phyloP scores from a whole-genome alignment of 805 yeast genomes.

The Wickerhamiella parazyma region DNA sequence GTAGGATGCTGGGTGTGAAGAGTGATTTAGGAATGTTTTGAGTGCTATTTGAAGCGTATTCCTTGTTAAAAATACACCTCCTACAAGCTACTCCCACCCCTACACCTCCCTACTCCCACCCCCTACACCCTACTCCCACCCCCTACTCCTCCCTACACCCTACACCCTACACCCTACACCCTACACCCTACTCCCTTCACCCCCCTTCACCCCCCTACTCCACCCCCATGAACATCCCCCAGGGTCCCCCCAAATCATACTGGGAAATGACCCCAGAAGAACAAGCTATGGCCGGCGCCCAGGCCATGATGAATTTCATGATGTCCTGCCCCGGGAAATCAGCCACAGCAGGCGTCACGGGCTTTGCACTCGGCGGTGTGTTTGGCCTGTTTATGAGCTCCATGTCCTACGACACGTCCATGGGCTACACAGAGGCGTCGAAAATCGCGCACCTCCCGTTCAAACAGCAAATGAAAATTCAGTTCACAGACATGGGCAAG shows the following conservation, averaged over 20 bases:
- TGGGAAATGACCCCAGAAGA: slow-evolving; percentile 78
- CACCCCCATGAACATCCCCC: slow-evolving; percentile 6
- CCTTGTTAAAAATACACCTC: no score
- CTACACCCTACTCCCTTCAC: no score
- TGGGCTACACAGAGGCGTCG: slow-evolving; percentile 35
- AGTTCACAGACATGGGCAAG: slow-evolving; percentile 82
- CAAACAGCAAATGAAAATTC: slow-evolving; percentile 82
- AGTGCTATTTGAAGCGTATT: no score
- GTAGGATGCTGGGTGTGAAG: no score
- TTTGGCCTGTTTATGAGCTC: slow-evolving; percentile 80
- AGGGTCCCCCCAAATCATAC: slow-evolving; percentile 25
- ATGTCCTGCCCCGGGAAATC: slow-evolving; percentile 92
- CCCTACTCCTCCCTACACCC: no score
- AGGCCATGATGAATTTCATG: slow-evolving; percentile 70
- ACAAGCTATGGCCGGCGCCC: slow-evolving; percentile 84
- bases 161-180: no score
- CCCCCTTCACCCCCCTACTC: neutral
- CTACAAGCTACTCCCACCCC: no score
- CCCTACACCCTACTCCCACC: no score
- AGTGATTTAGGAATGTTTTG: no score
- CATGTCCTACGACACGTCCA: slow-evolving; percentile 76
- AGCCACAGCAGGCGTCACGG: slow-evolving; percentile 81
- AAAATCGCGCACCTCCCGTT: slow-evolving; percentile 75
- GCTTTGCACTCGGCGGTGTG: slow-evolving; percentile 88
- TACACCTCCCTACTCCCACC: no score